Percentiles rank a stretch among this genome's conserved stretches.
Evolutionary conservation across 805 yeast genomes (phyloP).

Genomic region (Saccharomycopsis fibuligera): DNA sequence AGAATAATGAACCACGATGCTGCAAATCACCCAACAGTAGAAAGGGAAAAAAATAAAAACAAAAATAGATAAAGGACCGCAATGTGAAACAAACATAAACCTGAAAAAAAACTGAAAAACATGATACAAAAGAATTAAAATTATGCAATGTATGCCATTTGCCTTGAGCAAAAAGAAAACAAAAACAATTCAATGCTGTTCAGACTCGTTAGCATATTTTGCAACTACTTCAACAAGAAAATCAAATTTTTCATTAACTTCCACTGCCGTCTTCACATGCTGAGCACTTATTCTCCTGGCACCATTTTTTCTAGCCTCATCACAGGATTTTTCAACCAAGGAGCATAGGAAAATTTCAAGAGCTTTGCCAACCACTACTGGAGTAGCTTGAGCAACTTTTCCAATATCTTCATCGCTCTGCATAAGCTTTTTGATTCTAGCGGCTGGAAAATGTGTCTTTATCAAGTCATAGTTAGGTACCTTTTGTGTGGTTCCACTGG

Average conservation of each 20-base stretch:
- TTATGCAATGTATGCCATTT: not conserved
- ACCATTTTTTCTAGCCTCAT: slow-evolving; percentile 68
- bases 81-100: too few species aligned
- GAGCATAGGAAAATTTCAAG: slow-evolving; percentile 87
- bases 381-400: slow-evolving; percentile 97
- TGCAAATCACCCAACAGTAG: not conserved
- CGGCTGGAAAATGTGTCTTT: slow-evolving; percentile 84
- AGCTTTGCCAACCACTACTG: slow-evolving; percentile 95
- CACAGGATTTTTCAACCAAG: slow-evolving; percentile 75
- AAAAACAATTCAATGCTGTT: not conserved
- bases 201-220: slow-evolving; percentile 42
- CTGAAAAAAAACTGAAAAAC: not conserved
- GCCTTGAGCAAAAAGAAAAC: not conserved
- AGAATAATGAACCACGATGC: not conserved
- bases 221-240: slow-evolving; percentile 74
- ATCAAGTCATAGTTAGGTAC: slow-evolving; percentile 32
- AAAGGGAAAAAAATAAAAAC: not conserved
- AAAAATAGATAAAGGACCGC: not conserved
- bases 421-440: slow-evolving; percentile 93
- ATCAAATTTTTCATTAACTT: slow-evolving; percentile 85
- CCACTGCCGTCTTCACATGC: slow-evolving; percentile 78
- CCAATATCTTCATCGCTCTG: slow-evolving; percentile 98
- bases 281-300: slow-evolving; percentile 77
- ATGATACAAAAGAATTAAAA: not conserved
- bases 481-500: not conserved